phyloP scores from a whole-genome alignment of 192 early-diverging fungal genomes.

The Backusella tuberculispora region DNA sequence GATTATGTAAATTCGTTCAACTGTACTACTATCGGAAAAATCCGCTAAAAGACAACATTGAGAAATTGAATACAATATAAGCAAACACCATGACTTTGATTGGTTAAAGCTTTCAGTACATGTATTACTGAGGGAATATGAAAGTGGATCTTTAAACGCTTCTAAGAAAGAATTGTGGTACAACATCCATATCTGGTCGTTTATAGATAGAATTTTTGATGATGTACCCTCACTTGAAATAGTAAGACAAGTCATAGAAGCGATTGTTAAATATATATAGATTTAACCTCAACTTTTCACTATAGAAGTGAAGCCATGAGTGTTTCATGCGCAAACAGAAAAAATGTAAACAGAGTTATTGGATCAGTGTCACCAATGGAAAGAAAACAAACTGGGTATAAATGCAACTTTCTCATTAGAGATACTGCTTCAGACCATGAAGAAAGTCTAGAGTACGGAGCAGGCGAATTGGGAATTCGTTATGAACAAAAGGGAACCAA shows the following conservation, averaged over 20 bases:
- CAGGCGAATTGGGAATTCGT: constrained; percentile 26
- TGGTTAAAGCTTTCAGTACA: constrained; percentile 14
- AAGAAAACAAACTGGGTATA: constrained; percentile 33
- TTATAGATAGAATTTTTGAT: constrained; percentile 37
- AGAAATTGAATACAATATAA: constrained; percentile 30
- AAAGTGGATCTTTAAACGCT: constrained; percentile 23
- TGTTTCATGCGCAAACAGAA: constrained; percentile 24
- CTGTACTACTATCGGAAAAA: constrained; percentile 21
- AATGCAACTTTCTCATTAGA: constrained; percentile 33
- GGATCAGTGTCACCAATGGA: constrained; percentile 27
- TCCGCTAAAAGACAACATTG: constrained; percentile 24
- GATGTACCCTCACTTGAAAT: constrained; percentile 27
- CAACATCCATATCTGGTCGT: constrained; percentile 30
- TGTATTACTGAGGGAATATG: constrained; percentile 38
- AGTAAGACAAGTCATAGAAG: constrained; percentile 28
- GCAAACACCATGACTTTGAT: too few relatives aligned
- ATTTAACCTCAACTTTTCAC: not conserved
- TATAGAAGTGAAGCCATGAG: constrained; percentile 37
- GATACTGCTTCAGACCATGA: constrained; percentile 20
- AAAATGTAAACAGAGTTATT: constrained; percentile 32
- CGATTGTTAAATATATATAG: not conserved
- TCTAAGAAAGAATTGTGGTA: constrained; percentile 33
- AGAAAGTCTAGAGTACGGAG: constrained; percentile 28
- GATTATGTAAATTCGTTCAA: constrained; percentile 18
- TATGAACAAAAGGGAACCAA: constrained; percentile 37